A percentile compares a stretch with the other conserved stretches of the same genome.
phyloP scores from a whole-genome alignment of 805 yeast species.

The Scheffersomyces ergatensis region DNA sequence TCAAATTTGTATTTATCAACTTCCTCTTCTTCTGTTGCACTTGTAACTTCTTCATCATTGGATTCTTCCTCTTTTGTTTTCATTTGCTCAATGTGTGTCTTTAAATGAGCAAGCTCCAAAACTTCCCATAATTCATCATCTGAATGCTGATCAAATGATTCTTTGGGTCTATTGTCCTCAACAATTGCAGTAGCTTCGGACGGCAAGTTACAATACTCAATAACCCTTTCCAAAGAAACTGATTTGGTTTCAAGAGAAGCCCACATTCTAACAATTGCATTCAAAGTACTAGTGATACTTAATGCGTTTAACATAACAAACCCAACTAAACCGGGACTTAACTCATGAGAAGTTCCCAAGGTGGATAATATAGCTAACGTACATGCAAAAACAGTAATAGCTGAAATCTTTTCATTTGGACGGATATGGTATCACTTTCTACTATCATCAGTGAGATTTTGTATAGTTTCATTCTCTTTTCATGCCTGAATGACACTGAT shows the following conservation, averaged over 20 bases:
- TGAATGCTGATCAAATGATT: constrained; percentile 53
- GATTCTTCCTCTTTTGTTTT: constrained; percentile 37
- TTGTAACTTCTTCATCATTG: constrained; percentile 12
- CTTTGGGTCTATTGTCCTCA: constrained; percentile 29
- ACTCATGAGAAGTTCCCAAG: constrained; percentile 16
- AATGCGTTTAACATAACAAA: constrained; percentile 36
- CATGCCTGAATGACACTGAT: no score
- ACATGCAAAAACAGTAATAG: constrained; percentile 25
- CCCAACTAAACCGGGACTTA: constrained; percentile 35
- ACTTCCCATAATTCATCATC: constrained; percentile 87
- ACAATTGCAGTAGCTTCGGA: constrained; percentile 48
- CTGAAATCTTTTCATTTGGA: no score
- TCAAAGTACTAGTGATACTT: constrained; percentile 26
- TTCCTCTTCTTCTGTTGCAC: constrained; percentile 15
- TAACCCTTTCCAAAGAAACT: constrained; percentile 34
- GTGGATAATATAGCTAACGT: constrained; percentile 24
- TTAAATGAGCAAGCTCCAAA: constrained; percentile 74
- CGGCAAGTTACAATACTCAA: constrained; percentile 33
- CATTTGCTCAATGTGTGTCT: constrained; percentile 57
- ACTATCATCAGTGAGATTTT: no score
- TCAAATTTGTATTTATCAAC: constrained; percentile 8
- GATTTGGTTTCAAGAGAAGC: constrained; percentile 33
- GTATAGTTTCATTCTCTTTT: no score
- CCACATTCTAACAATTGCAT: constrained; percentile 30
- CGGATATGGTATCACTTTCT: no score